phyloP scores from a whole-genome alignment of 2,329 filamentous ascomycete species.

The Penicillium sp. region DNA sequence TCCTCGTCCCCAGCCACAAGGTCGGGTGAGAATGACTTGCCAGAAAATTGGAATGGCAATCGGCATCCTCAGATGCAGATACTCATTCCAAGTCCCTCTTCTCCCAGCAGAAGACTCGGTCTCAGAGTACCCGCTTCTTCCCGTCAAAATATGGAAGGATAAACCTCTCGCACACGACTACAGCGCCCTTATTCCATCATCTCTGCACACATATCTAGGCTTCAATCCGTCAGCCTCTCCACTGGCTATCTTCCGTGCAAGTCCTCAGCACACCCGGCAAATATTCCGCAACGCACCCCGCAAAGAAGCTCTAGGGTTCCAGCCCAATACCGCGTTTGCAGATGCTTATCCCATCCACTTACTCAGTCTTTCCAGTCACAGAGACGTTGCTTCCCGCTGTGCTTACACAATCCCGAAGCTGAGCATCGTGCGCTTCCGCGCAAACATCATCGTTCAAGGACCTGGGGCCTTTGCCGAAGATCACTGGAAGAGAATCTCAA shows the following conservation, averaged over 20 bases:
- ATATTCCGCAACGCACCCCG: constrained; percentile 57
- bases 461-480: constrained; percentile 58
- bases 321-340: constrained; percentile 56
- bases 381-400: constrained; percentile 50
- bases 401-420: constrained; percentile 42
- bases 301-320: constrained; percentile 53
- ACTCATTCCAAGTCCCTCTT: constrained; percentile 56
- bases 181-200: constrained; percentile 44
- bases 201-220: constrained; percentile 51
- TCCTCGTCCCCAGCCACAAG: constrained; percentile 27
- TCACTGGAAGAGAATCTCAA: constrained; percentile 54
- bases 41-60: constrained; percentile 30
- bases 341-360: constrained; percentile 62
- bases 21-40: constrained; percentile 13
- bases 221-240: constrained; percentile 24
- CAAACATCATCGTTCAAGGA: constrained; percentile 60
- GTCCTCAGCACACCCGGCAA: constrained; percentile 46
- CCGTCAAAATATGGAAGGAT: constrained; percentile 59
- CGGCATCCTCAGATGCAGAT: constrained; percentile 34
- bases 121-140: constrained; percentile 48
- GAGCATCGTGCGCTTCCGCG: constrained; percentile 56
- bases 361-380: constrained; percentile 56
- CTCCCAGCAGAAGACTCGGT: constrained; percentile 47
- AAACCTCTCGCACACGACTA: constrained; percentile 45
- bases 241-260: constrained; percentile 56